Conservation (phyloP, 1,284 basidiomycete genomes). For the Mycosarcoma maydis region DNA sequence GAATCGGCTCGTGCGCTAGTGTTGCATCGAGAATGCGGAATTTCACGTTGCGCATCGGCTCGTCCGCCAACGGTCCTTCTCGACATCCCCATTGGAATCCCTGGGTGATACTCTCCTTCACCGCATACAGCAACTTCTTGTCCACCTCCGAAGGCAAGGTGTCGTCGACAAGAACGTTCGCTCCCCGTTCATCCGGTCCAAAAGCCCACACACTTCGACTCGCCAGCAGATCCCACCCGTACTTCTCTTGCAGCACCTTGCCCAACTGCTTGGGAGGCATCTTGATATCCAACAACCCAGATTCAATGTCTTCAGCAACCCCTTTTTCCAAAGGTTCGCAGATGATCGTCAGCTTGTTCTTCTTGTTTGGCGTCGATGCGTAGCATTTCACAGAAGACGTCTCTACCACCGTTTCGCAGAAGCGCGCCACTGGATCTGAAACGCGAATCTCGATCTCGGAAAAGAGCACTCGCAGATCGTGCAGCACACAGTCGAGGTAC, state of each 20-base stretch:
- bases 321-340: conserved; percentile 65
- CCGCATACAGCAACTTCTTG: conserved; percentile 86
- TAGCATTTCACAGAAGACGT: conserved; percentile 98
- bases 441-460: conserved; percentile 99
- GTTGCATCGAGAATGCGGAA: conserved; percentile 92
- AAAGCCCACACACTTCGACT: conserved; percentile 99
- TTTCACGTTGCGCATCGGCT: conserved; percentile 98
- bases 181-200: conserved; percentile 86
- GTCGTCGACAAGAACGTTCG: conserved; percentile 94
- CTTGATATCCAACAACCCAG: conserved; percentile 51
- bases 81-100: conserved; percentile 99
- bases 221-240: conserved; percentile 97
- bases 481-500: conserved; percentile 95
- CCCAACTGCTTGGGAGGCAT: conserved; percentile 58
- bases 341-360: conserved; percentile 69
- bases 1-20: conserved; percentile 92
- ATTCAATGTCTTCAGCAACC: conserved; percentile 64
- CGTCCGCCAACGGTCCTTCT: conserved; percentile 96
- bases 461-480: conserved; percentile 90
- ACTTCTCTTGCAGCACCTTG: conserved; percentile 72
- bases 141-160: conserved; percentile 95
- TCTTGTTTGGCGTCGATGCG: conserved; percentile 98
- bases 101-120: conserved; percentile 95
- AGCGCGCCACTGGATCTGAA: conserved; percentile 96
- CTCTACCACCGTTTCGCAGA: conserved; percentile 98